Percentiles rank a stretch among this genome's conserved stretches.
Conservation (phyloP, 257 asterid species). For the Petunia axillaris region DNA sequence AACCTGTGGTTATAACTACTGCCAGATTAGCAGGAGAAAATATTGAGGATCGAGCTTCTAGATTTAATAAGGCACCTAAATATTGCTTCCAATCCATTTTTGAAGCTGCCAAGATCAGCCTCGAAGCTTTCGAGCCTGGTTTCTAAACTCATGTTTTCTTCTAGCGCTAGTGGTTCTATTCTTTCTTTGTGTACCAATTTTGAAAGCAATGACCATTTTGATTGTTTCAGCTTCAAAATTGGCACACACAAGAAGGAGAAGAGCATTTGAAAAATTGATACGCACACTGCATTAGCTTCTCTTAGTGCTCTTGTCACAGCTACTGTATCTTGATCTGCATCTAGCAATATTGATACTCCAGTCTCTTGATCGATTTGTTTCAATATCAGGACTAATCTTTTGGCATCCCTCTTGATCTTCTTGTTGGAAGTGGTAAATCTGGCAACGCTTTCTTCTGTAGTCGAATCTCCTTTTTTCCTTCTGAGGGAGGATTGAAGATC, state of each 20-base stretch:
- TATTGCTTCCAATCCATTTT: background rate
- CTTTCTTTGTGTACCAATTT: constrained; percentile 36
- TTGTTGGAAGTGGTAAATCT: constrained; percentile 26
- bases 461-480: constrained; percentile 35
- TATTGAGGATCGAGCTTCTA: constrained; percentile 18
- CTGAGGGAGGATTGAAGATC: constrained; percentile 37
- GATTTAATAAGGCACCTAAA: constrained; percentile 6
- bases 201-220: constrained; percentile 45
- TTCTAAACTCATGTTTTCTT: constrained; percentile 20
- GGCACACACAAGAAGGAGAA: constrained; percentile 35
- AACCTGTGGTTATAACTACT: background rate
- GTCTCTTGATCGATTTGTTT: constrained; percentile 36
- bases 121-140: constrained; percentile 36
- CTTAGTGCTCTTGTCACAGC: constrained; percentile 33
- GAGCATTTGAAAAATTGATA: constrained; percentile 34
- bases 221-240: constrained; percentile 33
- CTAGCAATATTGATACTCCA: constrained; percentile 23
- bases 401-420: constrained; percentile 39
- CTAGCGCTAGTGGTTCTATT: constrained; percentile 29
- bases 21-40: constrained; percentile 24
- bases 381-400: constrained; percentile 29
- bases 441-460: constrained; percentile 11
- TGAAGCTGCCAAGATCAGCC: background rate
- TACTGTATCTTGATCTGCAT: constrained; percentile 37
- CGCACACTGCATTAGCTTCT: constrained; percentile 35